Percentiles rank a stretch among this genome's conserved stretches.
Evolutionary conservation across 2,329 filamentous ascomycete species (phyloP).

Genomic region (Ceratocystis lukuohia): DNA sequence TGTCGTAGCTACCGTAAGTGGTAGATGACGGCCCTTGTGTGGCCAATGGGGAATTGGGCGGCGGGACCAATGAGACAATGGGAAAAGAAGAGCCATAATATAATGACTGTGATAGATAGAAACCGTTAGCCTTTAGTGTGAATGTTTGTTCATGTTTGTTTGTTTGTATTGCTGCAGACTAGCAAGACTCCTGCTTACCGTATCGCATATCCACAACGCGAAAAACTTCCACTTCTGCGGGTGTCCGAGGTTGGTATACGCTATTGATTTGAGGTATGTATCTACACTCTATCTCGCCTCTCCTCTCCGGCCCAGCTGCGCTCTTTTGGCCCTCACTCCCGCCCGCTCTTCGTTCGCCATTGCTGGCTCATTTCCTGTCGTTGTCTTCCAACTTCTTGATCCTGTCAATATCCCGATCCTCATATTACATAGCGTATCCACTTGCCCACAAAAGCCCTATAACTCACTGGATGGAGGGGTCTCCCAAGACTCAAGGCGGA

Average conservation of each 20-base stretch:
- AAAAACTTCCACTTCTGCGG: no score
- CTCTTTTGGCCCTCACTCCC: not conserved
- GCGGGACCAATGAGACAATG: no score
- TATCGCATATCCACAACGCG: no score
- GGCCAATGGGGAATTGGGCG: no score
- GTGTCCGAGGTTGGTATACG: no score
- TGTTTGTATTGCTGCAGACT: no score
- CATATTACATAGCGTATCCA: slow-evolving; percentile 10
- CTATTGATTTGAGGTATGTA: not conserved
- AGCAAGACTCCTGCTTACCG: no score
- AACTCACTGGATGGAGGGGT: not conserved
- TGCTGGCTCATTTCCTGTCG: not conserved
- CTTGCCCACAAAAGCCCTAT: slow-evolving; percentile 6
- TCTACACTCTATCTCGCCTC: not conserved
- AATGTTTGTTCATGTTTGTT: no score
- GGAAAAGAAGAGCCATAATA: no score
- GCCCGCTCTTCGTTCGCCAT: not conserved
- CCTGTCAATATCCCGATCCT: slow-evolving; percentile 5
- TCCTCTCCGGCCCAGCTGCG: not conserved
- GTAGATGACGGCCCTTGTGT: no score
- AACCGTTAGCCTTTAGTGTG: no score
- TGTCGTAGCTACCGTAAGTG: not conserved
- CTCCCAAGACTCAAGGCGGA: not conserved
- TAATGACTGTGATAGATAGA: no score
- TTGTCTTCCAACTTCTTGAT: not conserved